phyloP scores from a whole-genome alignment of 768 basidiomycete species.

The Suillus clintonianus region DNA sequence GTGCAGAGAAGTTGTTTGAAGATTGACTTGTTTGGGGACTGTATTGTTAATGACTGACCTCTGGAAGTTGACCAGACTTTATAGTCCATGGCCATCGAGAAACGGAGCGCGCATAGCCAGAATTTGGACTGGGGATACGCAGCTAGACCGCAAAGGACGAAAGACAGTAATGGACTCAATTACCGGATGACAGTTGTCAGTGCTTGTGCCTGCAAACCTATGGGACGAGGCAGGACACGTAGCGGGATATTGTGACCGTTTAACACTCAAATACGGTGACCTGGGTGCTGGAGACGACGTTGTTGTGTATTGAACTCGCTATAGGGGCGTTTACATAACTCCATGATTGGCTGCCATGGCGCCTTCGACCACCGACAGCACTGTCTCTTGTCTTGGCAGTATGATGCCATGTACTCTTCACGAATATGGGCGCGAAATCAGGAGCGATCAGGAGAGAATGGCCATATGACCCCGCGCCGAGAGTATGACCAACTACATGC shows the following conservation, averaged over 20 bases:
- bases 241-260: not conserved
- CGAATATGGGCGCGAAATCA: not conserved
- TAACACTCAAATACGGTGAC: not conserved
- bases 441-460: not conserved
- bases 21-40: not conserved
- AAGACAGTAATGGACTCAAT: not conserved
- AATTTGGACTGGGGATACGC: not conserved
- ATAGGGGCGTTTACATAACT: not conserved
- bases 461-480: not conserved
- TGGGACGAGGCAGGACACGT: not conserved
- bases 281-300: not conserved
- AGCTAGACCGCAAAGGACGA: not conserved
- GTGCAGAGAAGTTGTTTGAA: conserved; percentile 33
- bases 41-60: not conserved
- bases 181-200: not conserved
- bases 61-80: not conserved
- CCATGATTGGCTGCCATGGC: conserved; percentile 50
- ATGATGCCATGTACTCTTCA: conserved; percentile 17
- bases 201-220: not conserved
- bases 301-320: not conserved
- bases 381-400: conserved; percentile 90
- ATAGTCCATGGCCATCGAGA: not conserved
- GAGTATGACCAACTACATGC: not conserved
- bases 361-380: conserved; percentile 62
- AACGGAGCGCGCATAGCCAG: not conserved